phyloP scores from a whole-genome alignment of 257 asterid genomes.

The Solanum phureja region DNA sequence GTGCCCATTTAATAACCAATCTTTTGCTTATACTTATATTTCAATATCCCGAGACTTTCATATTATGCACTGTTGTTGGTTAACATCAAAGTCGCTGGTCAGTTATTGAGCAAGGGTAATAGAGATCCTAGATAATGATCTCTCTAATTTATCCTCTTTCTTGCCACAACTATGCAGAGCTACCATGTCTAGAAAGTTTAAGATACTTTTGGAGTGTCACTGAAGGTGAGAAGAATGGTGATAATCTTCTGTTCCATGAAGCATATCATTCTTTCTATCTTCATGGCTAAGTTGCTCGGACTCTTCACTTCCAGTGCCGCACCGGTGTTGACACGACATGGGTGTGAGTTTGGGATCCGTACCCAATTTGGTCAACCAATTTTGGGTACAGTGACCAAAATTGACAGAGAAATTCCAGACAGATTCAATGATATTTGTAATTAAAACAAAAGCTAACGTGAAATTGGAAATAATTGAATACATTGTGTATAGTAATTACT shows the following conservation, averaged over 20 bases:
- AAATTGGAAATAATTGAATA: too few species aligned
- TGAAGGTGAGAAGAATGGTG: neutral
- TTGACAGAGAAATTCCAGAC: too few species aligned
- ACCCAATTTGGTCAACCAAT: too few species aligned
- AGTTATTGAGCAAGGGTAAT: neutral
- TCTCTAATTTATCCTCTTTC: neutral
- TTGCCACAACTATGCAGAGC: neutral
- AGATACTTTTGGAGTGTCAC: neutral
- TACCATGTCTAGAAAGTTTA: neutral
- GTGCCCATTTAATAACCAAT: neutral
- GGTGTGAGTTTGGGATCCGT: too few species aligned
- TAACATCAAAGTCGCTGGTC: neutral
- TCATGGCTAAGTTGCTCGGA: too few species aligned
- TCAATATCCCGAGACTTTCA: neutral
- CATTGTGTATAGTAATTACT: too few species aligned
- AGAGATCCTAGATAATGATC: neutral
- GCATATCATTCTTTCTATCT: neutral
- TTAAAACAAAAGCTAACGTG: too few species aligned
- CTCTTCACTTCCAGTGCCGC: too few species aligned
- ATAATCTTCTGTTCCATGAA: neutral
- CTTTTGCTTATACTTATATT: neutral
- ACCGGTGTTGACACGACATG: too few species aligned
- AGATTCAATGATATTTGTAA: too few species aligned
- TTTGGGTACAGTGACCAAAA: too few species aligned
- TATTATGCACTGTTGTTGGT: neutral